phyloP scores from a whole-genome alignment of 1,139 yeast genomes.

The Zygoascus hellenicus region DNA sequence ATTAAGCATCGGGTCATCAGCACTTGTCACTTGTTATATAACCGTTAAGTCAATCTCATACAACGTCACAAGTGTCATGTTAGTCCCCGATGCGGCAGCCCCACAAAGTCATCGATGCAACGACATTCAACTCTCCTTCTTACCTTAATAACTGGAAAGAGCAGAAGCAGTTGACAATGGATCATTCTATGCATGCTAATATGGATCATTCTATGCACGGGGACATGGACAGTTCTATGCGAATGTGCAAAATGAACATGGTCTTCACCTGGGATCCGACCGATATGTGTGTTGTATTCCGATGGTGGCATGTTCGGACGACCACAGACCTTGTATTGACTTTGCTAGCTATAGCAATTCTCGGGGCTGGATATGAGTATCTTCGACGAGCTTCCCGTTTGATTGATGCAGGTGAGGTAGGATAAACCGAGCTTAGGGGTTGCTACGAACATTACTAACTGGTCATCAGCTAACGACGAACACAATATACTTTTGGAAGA shows the following conservation, averaged over 20 bases:
- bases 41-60: too few species aligned
- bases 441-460: neutral
- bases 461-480: neutral
- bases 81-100: too few species aligned
- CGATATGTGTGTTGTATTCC: slow-evolving; percentile 64
- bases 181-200: slow-evolving; percentile 10
- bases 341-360: slow-evolving; percentile 42
- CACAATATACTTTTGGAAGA: neutral
- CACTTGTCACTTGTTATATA: too few species aligned
- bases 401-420: slow-evolving; percentile 14
- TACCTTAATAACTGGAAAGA: too few species aligned
- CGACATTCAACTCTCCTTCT: too few species aligned
- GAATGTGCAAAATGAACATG: slow-evolving; percentile 68
- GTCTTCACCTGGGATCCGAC: slow-evolving; percentile 77
- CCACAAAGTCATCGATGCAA: too few species aligned
- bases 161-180: neutral
- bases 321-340: slow-evolving; percentile 48
- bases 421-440: slow-evolving; percentile 1
- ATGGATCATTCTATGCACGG: slow-evolving; percentile 36
- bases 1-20: too few species aligned
- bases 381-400: slow-evolving; percentile 32
- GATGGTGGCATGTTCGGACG: slow-evolving; percentile 72
- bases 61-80: too few species aligned
- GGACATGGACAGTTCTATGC: slow-evolving; percentile 28
- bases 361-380: slow-evolving; percentile 61